Base-by-base conservation (phyloP, 2,329 filamentous ascomycete genomes). In the Aspergillus piperis region DNA sequence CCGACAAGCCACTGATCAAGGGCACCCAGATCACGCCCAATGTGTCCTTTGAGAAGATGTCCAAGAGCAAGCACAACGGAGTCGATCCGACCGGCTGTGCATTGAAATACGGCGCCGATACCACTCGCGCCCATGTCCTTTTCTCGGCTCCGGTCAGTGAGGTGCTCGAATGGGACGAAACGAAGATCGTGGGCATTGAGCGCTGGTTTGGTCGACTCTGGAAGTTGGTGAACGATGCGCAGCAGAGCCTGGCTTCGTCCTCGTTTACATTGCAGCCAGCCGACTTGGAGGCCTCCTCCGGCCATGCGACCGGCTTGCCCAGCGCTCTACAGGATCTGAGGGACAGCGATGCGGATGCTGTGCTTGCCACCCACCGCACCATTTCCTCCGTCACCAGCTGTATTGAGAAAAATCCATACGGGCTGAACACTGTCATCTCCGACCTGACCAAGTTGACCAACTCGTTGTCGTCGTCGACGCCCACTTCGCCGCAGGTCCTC, bases 21-120 rank as follows among this genome's bases (percentile, higher is more conserved):
- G 81, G 83, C 0, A 90, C 86, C 0, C 85, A 86, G 3, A 77
- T 83, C 51, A 69, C 71, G 0, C 86, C 89, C 1, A 84, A 80
- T 27, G 76, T 92, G 17, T 88, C 86, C 1, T 96, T 85, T 68
- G 92, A 96, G 74, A 96, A 96, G 73, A 96, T 96, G 92, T 95
- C 90, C 41, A 96, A 96, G 78, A 96, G 91, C 69, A 96, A 96
- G 75, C 83, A 95, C 78, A 96, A 96, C 71, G 92, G 92, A 25
- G 91, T 96, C 6, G 91, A 96, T 71, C 92, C 92, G 0, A 87
- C 85, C 0, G 81, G 80, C 0, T 90, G 89, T 64, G 91, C 95
- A 59, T 78, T 82, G 7, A 86, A 85, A 66, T 89, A 95, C 68
- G 92, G 92, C 21, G 90, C 92, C 1, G 92, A 96, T 73, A 88